phyloP scores from a whole-genome alignment of 2,329 filamentous ascomycete species.

The Grosmannia huntii region DNA sequence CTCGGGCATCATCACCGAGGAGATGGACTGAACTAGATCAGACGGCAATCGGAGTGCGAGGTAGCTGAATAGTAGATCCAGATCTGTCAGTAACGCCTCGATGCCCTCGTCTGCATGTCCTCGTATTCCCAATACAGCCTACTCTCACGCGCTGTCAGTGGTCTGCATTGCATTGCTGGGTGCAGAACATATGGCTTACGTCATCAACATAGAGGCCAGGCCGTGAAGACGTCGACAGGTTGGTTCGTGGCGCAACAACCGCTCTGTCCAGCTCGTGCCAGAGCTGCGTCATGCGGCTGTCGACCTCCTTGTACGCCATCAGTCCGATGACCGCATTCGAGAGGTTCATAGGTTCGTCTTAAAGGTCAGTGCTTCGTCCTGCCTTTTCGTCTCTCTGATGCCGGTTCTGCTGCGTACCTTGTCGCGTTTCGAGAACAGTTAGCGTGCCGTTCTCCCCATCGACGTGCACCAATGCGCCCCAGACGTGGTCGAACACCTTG shows the following conservation, averaged over 20 bases:
- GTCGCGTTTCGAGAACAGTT: conserved; percentile 37
- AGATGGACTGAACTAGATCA: conserved; percentile 47
- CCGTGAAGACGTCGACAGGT: conserved; percentile 21
- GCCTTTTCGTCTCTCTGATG: no score
- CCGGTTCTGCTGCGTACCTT: conserved; percentile 28
- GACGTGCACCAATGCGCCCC: conserved; percentile 54
- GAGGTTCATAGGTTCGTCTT: conserved; percentile 39
- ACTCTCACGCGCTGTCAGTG: background rate
- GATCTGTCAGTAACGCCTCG: conserved; percentile 38
- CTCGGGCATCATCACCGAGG: conserved; percentile 55
- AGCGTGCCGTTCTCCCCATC: conserved; percentile 43
- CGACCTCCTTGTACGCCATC: conserved; percentile 46
- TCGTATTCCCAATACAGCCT: conserved; percentile 31
- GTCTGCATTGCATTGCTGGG: background rate
- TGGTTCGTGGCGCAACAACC: conserved; percentile 48
- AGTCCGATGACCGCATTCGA: conserved; percentile 42
- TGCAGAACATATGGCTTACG: conserved; percentile 15
- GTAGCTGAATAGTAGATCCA: conserved; percentile 38
- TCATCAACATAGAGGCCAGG: conserved; percentile 28
- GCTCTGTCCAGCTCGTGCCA: conserved; percentile 50
- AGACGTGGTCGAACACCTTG: conserved; percentile 54
- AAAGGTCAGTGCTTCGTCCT: background rate
- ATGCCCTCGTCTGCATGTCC: conserved; percentile 32
- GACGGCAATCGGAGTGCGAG: conserved; percentile 38
- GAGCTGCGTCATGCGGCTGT: conserved; percentile 45